These are phyloP conservation scores for Aphanomyces cochlioides DNA, from an alignment of 352 stramenopile species.

Conservation along the genomic window DNA sequence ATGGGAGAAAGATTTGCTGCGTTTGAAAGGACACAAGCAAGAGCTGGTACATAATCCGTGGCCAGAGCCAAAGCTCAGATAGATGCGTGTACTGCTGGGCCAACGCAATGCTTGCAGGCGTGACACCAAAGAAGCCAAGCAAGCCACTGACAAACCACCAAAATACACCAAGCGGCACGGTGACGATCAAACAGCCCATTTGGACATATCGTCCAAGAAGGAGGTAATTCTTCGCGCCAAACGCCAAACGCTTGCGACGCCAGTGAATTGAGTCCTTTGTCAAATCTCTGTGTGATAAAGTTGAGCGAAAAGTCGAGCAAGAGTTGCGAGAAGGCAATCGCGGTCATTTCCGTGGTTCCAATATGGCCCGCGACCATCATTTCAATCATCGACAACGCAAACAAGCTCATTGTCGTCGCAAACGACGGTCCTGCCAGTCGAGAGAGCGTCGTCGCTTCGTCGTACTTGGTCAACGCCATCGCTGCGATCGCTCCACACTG, in stretches of 20 bases:
- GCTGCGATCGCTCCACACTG: no score
- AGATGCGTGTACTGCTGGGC: constrained; percentile 57
- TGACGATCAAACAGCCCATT: constrained; percentile 55
- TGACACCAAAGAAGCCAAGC: constrained; percentile 43
- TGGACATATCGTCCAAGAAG: constrained; percentile 62
- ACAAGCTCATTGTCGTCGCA: constrained; percentile 72
- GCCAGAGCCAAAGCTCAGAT: constrained; percentile 68
- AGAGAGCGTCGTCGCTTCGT: constrained; percentile 43
- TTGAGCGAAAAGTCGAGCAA: constrained; percentile 71
- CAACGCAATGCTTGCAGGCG: constrained; percentile 41
- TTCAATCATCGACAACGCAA: constrained; percentile 74
- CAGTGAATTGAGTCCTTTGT: constrained; percentile 72
- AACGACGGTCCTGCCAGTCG: constrained; percentile 55
- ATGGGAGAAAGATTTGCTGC: constrained; percentile 73
- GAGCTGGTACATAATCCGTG: constrained; percentile 71
- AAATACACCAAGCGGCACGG: constrained; percentile 60
- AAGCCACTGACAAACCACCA: constrained; percentile 73
- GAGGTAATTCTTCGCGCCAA: constrained; percentile 77
- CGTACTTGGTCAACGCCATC: neutral
- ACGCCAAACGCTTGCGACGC: constrained; percentile 84
- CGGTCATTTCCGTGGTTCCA: constrained; percentile 71
- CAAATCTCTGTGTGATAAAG: constrained; percentile 79
- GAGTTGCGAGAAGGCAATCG: constrained; percentile 73
- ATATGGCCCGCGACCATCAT: constrained; percentile 77
- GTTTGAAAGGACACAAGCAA: constrained; percentile 75